These are phyloP conservation scores for Backusella psychrophila DNA, from an alignment of 192 early-diverging fungal genomes.

Conservation along the genomic window DNA sequence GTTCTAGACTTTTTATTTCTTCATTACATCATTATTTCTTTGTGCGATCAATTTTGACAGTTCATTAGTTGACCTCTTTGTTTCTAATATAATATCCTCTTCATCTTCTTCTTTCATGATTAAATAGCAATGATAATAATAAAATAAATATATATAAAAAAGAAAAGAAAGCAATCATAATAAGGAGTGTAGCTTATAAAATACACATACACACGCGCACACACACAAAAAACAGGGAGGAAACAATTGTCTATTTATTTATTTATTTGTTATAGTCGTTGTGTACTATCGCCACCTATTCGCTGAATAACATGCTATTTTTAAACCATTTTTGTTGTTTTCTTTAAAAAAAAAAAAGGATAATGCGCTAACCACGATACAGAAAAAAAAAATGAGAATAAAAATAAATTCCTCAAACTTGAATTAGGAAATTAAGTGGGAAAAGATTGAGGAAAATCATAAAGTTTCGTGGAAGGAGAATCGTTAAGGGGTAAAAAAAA, in stretches of 20 bases:
- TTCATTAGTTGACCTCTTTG: neutral
- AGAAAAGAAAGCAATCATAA: neutral
- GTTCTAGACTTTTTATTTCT: neutral
- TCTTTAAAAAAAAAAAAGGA: no score
- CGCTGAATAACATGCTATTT: neutral
- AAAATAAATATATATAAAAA: neutral
- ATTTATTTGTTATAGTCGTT: neutral
- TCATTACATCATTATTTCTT: conserved; percentile 7
- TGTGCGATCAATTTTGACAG: neutral
- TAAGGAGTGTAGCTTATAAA: no score
- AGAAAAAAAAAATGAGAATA: no score
- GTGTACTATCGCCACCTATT: neutral
- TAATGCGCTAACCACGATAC: neutral
- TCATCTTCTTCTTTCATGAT: neutral
- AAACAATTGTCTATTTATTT: neutral
- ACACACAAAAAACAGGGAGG: neutral
- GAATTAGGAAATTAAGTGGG: neutral
- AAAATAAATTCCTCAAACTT: neutral
- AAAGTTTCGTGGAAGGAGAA: neutral
- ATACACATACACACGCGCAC: no score
- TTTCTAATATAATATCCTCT: neutral
- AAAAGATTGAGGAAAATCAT: neutral
- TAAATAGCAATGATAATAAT: neutral
- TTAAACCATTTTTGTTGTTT: neutral
- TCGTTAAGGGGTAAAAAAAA: neutral